A percentile compares a stretch with the other conserved stretches of the same genome.
Evolutionary conservation across 306 rosid species (phyloP).

Genomic region (Pachyrhizus erosus): DNA sequence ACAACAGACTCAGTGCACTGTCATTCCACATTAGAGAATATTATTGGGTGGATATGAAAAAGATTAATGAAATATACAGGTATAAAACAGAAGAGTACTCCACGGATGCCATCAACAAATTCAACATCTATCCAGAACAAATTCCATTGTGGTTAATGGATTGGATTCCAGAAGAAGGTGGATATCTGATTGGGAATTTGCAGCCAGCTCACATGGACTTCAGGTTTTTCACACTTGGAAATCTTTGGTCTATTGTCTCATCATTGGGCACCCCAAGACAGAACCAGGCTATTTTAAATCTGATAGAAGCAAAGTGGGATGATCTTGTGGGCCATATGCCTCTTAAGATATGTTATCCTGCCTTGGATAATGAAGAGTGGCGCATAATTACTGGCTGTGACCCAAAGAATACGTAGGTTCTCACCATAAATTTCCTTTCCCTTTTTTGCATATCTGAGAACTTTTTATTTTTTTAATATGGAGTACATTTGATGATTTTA

Average conservation of each 20-base stretch:
- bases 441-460: neutral
- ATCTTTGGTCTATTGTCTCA: constrained; percentile 82
- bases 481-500: neutral
- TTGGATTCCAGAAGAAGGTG: constrained; percentile 98
- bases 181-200: constrained; percentile 89
- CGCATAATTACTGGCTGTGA: constrained; percentile 81
- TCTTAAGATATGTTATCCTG: constrained; percentile 90
- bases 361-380: constrained; percentile 86
- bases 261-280: constrained; percentile 77
- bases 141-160: constrained; percentile 96
- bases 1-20: constrained; percentile 93
- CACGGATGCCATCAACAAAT: constrained; percentile 86
- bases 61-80: constrained; percentile 92
- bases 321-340: constrained; percentile 84
- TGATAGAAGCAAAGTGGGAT: constrained; percentile 89
- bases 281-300: constrained; percentile 71
- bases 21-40: constrained; percentile 97
- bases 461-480: neutral
- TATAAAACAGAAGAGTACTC: constrained; percentile 97
- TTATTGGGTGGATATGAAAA: constrained; percentile 93
- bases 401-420: constrained; percentile 95
- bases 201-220: constrained; percentile 99
- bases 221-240: constrained; percentile 84
- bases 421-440: constrained; percentile 9
- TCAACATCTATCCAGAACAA: constrained; percentile 98